A percentile compares a stretch with the other conserved stretches of the same genome.
Conservation (phyloP, 2,329 filamentous ascomycete genomes). For the Lecanosticta acicola region DNA sequence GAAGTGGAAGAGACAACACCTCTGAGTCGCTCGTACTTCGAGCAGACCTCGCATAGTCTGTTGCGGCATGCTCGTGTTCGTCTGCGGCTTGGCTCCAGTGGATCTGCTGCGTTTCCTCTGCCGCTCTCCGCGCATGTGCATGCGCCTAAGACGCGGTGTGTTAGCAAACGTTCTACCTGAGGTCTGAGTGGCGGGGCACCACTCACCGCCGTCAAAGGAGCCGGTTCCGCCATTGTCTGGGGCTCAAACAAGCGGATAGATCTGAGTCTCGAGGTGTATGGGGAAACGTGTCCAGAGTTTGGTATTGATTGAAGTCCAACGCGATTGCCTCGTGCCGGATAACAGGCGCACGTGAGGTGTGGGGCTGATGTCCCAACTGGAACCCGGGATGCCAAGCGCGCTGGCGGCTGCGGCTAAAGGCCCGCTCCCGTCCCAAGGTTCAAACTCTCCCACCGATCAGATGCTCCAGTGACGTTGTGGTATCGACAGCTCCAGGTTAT, state of each 20-base stretch:
- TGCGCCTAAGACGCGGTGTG: conserved; percentile 63
- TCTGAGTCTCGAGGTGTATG: not conserved
- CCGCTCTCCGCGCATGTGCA: conserved; percentile 80
- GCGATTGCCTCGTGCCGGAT: not conserved
- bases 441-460: not conserved
- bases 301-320: too few relatives aligned
- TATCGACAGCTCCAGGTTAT: too few relatives aligned
- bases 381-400: not conserved
- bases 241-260: not conserved
- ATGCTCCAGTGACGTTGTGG: not conserved
- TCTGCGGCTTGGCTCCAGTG: conserved; percentile 78
- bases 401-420: not conserved
- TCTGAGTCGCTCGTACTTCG: conserved; percentile 60
- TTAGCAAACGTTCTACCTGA: conserved; percentile 5
- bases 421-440: too few relatives aligned
- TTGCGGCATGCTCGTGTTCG: conserved; percentile 81
- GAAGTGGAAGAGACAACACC: conserved; percentile 31
- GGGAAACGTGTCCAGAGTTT: too few relatives aligned
- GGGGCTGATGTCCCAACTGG: not conserved
- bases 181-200: not conserved
- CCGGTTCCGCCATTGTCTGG: conserved; percentile 7
- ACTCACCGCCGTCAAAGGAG: conserved; percentile 10
- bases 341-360: not conserved
- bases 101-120: conserved; percentile 60
- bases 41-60: conserved; percentile 81